Conservation (phyloP, 352 stramenopile genomes). For the Globisporangium megalacanthum region DNA sequence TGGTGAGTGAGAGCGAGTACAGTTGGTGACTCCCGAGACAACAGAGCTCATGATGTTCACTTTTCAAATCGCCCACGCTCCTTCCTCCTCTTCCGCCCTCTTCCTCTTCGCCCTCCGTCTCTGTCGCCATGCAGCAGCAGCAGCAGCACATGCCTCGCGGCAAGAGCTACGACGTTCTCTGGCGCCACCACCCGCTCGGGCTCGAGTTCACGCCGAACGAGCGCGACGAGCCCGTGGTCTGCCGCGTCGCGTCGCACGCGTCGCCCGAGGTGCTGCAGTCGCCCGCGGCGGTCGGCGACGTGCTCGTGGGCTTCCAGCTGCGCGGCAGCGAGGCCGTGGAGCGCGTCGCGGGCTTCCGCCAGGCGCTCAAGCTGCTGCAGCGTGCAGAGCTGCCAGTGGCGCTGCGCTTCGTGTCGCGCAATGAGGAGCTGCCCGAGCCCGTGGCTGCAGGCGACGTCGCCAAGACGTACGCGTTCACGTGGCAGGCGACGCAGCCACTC, state of each 20-base stretch:
- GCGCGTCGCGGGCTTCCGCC: slow-evolving; percentile 32
- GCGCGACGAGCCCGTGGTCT: slow-evolving; percentile 60
- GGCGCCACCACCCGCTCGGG: slow-evolving; percentile 43
- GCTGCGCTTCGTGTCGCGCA: slow-evolving; percentile 56
- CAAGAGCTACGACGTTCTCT: slow-evolving; percentile 55
- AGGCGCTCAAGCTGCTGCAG: slow-evolving; percentile 50
- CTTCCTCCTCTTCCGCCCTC: neutral
- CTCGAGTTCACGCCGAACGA: slow-evolving; percentile 76
- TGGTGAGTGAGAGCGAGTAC: no score
- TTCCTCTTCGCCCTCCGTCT: neutral
- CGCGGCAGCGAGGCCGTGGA: slow-evolving; percentile 24
- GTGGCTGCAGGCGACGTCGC: slow-evolving; percentile 35
- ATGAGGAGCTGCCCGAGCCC: slow-evolving; percentile 30
- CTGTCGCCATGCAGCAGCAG: slow-evolving; percentile 7
- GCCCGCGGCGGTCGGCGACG: slow-evolving; percentile 47
- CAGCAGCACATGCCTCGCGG: neutral
- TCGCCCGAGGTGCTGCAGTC: slow-evolving; percentile 46
- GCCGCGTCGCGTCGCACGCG: slow-evolving; percentile 44
- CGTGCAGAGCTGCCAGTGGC: slow-evolving; percentile 47
- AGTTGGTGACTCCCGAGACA: no score
- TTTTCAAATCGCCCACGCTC: no score
- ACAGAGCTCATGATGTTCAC: no score
- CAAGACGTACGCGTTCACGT: slow-evolving; percentile 50
- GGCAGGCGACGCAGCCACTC: slow-evolving; percentile 37
- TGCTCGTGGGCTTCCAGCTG: slow-evolving; percentile 53